A percentile compares a stretch with the other conserved stretches of the same genome.
These are phyloP conservation scores for Boletus subcaerulescens DNA, from an alignment of 768 basidiomycete species.

Conservation along the genomic window DNA sequence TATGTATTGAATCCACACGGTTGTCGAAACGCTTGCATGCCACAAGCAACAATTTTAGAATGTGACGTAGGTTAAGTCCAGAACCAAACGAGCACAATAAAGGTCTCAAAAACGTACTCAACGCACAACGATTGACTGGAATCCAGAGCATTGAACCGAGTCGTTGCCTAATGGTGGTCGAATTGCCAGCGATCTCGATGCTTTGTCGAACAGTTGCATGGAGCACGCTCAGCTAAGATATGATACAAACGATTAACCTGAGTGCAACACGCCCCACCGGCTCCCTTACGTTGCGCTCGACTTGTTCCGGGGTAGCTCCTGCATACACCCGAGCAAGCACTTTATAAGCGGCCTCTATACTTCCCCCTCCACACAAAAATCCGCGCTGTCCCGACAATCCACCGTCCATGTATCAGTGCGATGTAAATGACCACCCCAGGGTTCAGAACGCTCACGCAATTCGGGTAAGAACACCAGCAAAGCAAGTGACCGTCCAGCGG, in stretches of 20 bases:
- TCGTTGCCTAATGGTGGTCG: constrained; percentile 59
- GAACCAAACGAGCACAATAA: neutral
- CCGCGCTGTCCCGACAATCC: constrained; percentile 39
- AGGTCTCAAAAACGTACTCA: constrained; percentile 44
- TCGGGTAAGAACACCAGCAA: constrained; percentile 70
- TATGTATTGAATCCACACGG: constrained; percentile 82
- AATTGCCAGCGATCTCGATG: constrained; percentile 56
- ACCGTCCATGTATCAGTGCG: neutral
- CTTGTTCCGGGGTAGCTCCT: constrained; percentile 56
- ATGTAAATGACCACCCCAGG: neutral
- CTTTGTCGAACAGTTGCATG: constrained; percentile 58
- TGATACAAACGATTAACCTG: neutral
- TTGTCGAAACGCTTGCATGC: constrained; percentile 81
- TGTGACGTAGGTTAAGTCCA: neutral
- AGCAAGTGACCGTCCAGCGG: constrained; percentile 60
- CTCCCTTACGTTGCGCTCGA: constrained; percentile 56
- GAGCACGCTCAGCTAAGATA: constrained; percentile 51
- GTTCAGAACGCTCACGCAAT: constrained; percentile 52
- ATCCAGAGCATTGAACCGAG: constrained; percentile 51
- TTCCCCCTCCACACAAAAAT: constrained; percentile 57
- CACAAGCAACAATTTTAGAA: constrained; percentile 55
- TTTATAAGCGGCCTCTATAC: constrained; percentile 45
- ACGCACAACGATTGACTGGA: constrained; percentile 62
- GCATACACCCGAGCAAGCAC: constrained; percentile 71
- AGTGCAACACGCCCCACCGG: neutral